Evolutionary conservation across 192 early-diverging fungal genomes (phyloP).

Genomic region (Coemansia sp.): DNA sequence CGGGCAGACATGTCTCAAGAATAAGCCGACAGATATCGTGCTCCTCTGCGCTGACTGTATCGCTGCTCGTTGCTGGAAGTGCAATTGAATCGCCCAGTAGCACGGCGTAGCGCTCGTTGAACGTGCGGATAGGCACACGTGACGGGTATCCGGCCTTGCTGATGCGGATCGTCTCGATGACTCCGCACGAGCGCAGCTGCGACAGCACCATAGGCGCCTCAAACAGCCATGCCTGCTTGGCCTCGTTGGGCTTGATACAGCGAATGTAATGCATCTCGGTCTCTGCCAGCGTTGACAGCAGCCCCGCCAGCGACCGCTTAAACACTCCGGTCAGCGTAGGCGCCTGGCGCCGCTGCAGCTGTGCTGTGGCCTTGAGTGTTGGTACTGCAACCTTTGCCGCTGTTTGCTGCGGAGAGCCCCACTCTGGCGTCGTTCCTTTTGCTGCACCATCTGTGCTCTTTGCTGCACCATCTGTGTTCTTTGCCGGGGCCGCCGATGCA

Average conservation of each 20-base stretch:
- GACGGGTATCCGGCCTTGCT: slow-evolving; percentile 96
- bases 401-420: not conserved
- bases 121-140: slow-evolving; percentile 83
- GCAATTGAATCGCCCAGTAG: slow-evolving; percentile 12
- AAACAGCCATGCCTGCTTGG: slow-evolving; percentile 85
- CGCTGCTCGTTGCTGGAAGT: slow-evolving; percentile 12
- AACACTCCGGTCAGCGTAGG: slow-evolving; percentile 51
- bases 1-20: slow-evolving; percentile 60
- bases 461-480: not conserved
- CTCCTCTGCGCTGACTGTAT: slow-evolving; percentile 54
- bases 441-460: not conserved
- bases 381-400: not conserved
- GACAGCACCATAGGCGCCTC: slow-evolving; percentile 91
- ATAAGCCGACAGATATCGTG: slow-evolving; percentile 61
- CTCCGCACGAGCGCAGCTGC: slow-evolving; percentile 96
- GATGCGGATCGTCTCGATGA: slow-evolving; percentile 98
- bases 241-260: slow-evolving; percentile 98
- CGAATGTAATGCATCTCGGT: slow-evolving; percentile 97
- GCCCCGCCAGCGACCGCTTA: slow-evolving; percentile 73
- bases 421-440: slow-evolving; percentile 5
- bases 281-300: slow-evolving; percentile 89
- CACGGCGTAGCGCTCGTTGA: slow-evolving; percentile 73
- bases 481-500: not conserved
- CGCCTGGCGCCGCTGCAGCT: slow-evolving; percentile 37
- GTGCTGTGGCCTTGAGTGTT: not conserved